These are phyloP conservation scores for Akanthomyces dipterigenus DNA, from an alignment of 2,329 filamentous ascomycete genomes.

Conservation along the genomic window DNA sequence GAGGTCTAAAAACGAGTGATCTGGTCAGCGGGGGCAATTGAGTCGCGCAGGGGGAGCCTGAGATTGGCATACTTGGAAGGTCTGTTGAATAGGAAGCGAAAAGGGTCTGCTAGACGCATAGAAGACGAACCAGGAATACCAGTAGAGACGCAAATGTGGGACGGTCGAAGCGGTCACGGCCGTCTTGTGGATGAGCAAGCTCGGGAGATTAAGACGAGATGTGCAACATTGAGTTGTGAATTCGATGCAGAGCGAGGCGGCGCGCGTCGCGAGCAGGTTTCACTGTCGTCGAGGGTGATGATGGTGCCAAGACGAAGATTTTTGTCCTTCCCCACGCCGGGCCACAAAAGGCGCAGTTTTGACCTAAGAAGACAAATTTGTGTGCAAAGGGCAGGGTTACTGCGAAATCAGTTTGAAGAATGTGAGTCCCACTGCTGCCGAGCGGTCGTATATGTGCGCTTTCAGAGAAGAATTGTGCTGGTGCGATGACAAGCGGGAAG, in stretches of 20 bases:
- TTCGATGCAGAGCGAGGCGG: neutral
- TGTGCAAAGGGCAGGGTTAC: neutral
- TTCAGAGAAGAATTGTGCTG: neutral
- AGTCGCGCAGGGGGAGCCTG: conserved; percentile 10
- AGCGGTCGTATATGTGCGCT: neutral
- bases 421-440: neutral
- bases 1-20: conserved; percentile 36
- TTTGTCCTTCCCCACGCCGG: neutral
- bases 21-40: conserved; percentile 8
- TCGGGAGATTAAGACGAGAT: neutral
- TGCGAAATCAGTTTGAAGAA: neutral
- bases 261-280: neutral
- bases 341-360: conserved; percentile 6
- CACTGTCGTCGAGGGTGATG: neutral
- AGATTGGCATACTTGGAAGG: conserved; percentile 70
- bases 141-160: conserved; percentile 14
- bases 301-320: neutral
- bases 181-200: conserved; percentile 19
- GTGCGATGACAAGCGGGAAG: neutral
- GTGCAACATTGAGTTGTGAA: neutral
- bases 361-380: neutral
- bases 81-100: conserved; percentile 82
- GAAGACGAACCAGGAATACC: conserved; percentile 39
- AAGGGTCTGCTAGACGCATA: conserved; percentile 88
- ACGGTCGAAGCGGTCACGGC: conserved; percentile 18